Conservation (phyloP, 192 early-diverging fungal genomes). For the Spinellus fusiger region DNA sequence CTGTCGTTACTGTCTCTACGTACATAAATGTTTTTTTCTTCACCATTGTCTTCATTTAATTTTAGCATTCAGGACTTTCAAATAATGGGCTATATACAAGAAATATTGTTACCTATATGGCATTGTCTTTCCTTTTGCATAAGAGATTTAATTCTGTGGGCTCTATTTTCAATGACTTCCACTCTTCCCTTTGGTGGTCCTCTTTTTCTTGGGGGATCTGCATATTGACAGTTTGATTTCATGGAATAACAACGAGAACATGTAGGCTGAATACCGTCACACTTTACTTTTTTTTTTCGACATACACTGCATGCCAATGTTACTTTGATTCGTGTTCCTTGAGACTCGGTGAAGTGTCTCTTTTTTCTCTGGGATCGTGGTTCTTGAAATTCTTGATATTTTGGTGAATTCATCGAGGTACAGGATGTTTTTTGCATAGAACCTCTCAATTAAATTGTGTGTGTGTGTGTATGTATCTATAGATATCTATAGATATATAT, state of each 20-base stretch:
- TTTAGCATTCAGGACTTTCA: too few species aligned
- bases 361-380: too few species aligned
- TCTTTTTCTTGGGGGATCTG: constrained; percentile 40
- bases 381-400: too few species aligned
- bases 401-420: too few species aligned
- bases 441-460: too few species aligned
- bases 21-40: too few species aligned
- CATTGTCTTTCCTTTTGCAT: constrained; percentile 21
- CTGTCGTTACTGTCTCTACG: neutral
- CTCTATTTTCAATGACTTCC: constrained; percentile 68
- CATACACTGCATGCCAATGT: constrained; percentile 42
- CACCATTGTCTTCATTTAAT: too few species aligned
- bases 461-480: neutral
- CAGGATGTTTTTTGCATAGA: too few species aligned
- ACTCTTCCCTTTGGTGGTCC: constrained; percentile 83
- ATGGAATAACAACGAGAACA: constrained; percentile 72
- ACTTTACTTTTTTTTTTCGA: constrained; percentile 79
- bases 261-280: constrained; percentile 58
- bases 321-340: constrained; percentile 26
- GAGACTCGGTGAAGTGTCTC: too few species aligned
- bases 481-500: neutral
- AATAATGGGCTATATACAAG: constrained; percentile 19
- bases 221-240: constrained; percentile 46
- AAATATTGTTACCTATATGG: constrained; percentile 20
- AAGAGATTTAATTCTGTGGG: constrained; percentile 66